phyloP scores from a whole-genome alignment of 2,329 filamentous ascomycete genomes.

The Colletotrichum sp. region DNA sequence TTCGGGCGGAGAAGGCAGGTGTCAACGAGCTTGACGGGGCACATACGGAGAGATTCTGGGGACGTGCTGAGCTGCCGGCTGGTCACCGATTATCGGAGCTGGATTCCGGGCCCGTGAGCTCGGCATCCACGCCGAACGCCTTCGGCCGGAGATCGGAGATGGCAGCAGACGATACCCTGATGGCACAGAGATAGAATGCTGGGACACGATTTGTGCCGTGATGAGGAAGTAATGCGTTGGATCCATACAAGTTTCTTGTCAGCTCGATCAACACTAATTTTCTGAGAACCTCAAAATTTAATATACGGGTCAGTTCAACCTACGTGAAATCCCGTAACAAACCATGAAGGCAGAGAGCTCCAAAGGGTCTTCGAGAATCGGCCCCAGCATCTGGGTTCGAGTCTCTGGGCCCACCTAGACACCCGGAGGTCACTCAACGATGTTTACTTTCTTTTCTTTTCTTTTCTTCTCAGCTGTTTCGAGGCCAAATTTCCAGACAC shows the following conservation, averaged over 20 bases:
- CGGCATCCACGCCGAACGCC: not conserved
- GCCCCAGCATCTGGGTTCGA: too few species aligned
- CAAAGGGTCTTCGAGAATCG: too few species aligned
- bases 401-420: too few species aligned
- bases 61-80: not conserved
- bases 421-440: too few species aligned
- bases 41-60: not conserved
- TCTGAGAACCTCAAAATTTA: too few species aligned
- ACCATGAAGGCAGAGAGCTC: too few species aligned
- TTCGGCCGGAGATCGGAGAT: not conserved
- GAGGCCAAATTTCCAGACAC: too few species aligned
- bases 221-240: rapidly evolving
- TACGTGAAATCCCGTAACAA: too few species aligned
- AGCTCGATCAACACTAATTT: not conserved
- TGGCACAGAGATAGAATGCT: not conserved
- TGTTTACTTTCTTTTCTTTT: too few species aligned
- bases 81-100: not conserved
- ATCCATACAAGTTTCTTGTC: too few species aligned
- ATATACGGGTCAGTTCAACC: too few species aligned
- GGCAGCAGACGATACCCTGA: not conserved
- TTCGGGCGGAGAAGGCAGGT: not conserved
- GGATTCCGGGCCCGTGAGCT: not conserved
- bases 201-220: not conserved
- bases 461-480: too few species aligned
- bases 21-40: not conserved